Conservation (phyloP, 306 rosid species). For the Urtica urens region DNA sequence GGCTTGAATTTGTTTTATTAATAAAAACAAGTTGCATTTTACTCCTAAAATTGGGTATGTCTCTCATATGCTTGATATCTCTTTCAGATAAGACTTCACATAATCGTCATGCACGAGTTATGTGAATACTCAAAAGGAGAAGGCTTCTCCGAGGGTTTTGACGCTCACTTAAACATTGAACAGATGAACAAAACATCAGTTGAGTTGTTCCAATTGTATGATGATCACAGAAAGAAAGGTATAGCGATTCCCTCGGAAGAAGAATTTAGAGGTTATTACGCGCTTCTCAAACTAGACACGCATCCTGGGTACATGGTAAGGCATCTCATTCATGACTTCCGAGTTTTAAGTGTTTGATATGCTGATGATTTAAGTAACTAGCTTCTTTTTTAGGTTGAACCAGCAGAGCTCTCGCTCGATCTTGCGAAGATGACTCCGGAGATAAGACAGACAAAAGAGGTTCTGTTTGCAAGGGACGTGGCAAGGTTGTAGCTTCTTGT, state of each 20-base stretch:
- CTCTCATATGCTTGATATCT: conserved; percentile 8
- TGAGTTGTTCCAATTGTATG: conserved; percentile 89
- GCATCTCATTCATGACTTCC: conserved; percentile 16
- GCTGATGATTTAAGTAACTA: conserved; percentile 22
- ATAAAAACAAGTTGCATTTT: background rate
- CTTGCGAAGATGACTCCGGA: conserved; percentile 97
- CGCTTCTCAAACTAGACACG: conserved; percentile 96
- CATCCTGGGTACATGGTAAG: conserved; percentile 98
- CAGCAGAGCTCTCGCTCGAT: conserved; percentile 98
- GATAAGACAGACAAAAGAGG: conserved; percentile 85
- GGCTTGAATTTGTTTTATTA: conserved; percentile 4
- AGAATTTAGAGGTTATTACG: conserved; percentile 97
- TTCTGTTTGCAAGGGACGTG: conserved; percentile 85
- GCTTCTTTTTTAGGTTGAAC: conserved; percentile 73
- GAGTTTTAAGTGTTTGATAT: conserved; percentile 24
- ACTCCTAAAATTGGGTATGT: background rate
- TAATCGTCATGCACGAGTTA: conserved; percentile 90
- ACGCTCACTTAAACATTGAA: conserved; percentile 97
- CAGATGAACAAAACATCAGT: conserved; percentile 99
- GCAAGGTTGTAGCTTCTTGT: conserved; percentile 51
- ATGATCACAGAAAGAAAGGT: conserved; percentile 97
- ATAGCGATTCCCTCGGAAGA: conserved; percentile 52
- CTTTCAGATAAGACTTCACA: conserved; percentile 84
- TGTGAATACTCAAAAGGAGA: conserved; percentile 96
- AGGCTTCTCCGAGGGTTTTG: conserved; percentile 97